phyloP scores from a whole-genome alignment of 2,329 filamentous ascomycete species.

The Penicillium sp. region DNA sequence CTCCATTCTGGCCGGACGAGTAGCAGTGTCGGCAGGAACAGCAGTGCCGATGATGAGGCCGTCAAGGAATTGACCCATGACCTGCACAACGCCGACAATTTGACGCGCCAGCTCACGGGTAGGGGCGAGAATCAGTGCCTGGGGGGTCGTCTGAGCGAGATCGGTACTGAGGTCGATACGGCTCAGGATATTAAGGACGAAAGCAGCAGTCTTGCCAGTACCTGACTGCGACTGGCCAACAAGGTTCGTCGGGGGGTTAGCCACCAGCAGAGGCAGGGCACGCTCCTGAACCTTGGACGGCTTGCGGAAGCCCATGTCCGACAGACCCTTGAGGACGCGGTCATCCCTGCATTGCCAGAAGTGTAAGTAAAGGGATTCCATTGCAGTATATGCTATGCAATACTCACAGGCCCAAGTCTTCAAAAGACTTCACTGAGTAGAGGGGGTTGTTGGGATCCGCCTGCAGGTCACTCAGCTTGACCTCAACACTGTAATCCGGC shows the following conservation, averaged over 20 bases:
- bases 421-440: conserved; percentile 76
- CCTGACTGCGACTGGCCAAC: conserved; percentile 99
- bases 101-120: conserved; percentile 87
- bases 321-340: conserved; percentile 69
- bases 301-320: conserved; percentile 80
- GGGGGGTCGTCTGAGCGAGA: conserved; percentile 55
- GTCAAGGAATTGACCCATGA: conserved; percentile 78
- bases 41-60: conserved; percentile 72
- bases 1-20: conserved; percentile 63
- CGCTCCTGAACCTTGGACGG: conserved; percentile 98
- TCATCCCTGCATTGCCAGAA: conserved; percentile 43
- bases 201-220: conserved; percentile 95
- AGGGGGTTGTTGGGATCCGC: conserved; percentile 80
- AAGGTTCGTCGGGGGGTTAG: conserved; percentile 84
- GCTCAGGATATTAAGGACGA: conserved; percentile 84
- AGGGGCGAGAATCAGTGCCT: conserved; percentile 83
- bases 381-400: neutral
- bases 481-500: conserved; percentile 79
- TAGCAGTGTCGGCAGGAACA: conserved; percentile 68
- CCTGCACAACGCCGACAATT: conserved; percentile 76
- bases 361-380: conserved; percentile 4
- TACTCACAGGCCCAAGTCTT: conserved; percentile 77
- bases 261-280: conserved; percentile 81
- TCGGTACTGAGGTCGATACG: conserved; percentile 70
- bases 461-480: conserved; percentile 86